Base-by-base conservation (phyloP, 495 filamentous ascomycete species). In the Aspergillus incahuasiensis region DNA sequence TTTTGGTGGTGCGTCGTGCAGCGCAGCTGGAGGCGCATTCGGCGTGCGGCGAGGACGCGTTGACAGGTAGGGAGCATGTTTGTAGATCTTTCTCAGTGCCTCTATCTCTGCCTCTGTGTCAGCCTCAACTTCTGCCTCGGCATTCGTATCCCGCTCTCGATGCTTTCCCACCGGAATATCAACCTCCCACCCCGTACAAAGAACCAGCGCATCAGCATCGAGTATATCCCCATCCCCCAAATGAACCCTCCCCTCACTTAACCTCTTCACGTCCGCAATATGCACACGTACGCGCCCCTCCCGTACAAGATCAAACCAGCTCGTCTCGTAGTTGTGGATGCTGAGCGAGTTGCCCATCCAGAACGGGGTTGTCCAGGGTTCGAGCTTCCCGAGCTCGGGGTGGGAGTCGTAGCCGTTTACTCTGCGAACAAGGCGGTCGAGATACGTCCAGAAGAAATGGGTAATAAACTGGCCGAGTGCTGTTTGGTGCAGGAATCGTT, bases 301-400 rank as follows among this genome's bases (percentile, higher is more conserved):
- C 20, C 67, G 68, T 2, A 87, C 69, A 1, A 76, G 60, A 2
- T 82, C 75, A 55, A 80, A 83, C 55, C 86, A 69, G 59, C 81
- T 69, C 6, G 72, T 78, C 3, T 75, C 73, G 54, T 83, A 86
- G 66, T 86, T 86, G 39, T 85, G 69, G 55, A 86, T 83, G 45
- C 73, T 76, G 40, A 84, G 73, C 18, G 69, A 69, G 13, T 66
- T 73, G 0, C 73, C 83, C 4, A 67, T 70, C 67, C 78, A 86
- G 66, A 88, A 82, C 12, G 78, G 55, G 0, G 70, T 52, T 11
- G 67, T 67, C 79, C 80, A 87, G 0, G 88, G 86, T 63, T 85
- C 79, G 40, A 90, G 73, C 67, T 87, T 88, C 47, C 75, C 74
- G 0, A 77, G 82, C 52, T 84, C 78, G 0, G 81, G 81, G 52